Percentiles rank a stretch among this genome's conserved stretches.
These are phyloP conservation scores for Rutstroemia sp. DNA, from an alignment of 2,329 filamentous ascomycete genomes.

Conservation along the genomic window DNA sequence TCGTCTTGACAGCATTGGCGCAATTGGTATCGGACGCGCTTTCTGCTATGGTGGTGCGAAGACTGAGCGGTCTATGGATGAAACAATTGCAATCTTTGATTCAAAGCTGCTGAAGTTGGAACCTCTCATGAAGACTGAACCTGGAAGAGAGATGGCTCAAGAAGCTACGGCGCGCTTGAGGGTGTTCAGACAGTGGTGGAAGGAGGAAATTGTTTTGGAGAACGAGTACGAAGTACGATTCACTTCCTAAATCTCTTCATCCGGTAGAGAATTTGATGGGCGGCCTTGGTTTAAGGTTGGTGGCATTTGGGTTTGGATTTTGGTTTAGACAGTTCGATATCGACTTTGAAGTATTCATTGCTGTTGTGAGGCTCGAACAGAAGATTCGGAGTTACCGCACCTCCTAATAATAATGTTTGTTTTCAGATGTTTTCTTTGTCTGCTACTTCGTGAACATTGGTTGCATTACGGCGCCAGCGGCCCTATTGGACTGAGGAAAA, in stretches of 20 bases:
- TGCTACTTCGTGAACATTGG: neutral
- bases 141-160: constrained; percentile 43
- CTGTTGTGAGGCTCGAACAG: neutral
- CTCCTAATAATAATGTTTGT: neutral
- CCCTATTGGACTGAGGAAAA: no score
- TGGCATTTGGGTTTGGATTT: neutral
- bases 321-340: neutral
- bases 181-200: constrained; percentile 49
- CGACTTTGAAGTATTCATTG: neutral
- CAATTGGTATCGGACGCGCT: constrained; percentile 70
- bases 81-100: constrained; percentile 63
- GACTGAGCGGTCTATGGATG: constrained; percentile 44
- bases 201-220: constrained; percentile 34
- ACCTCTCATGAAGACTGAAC: constrained; percentile 53
- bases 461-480: no score
- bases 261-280: no score
- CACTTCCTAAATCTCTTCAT: neutral
- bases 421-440: neutral
- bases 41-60: constrained; percentile 71
- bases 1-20: constrained; percentile 83
- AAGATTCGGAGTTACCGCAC: neutral
- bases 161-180: constrained; percentile 44
- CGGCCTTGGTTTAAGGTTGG: neutral
- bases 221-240: neutral
- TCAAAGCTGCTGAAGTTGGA: constrained; percentile 58